A percentile compares a stretch with the other conserved stretches of the same genome.
phyloP scores from a whole-genome alignment of 2,329 filamentous ascomycete species.

The Cladorrhinum sp. region DNA sequence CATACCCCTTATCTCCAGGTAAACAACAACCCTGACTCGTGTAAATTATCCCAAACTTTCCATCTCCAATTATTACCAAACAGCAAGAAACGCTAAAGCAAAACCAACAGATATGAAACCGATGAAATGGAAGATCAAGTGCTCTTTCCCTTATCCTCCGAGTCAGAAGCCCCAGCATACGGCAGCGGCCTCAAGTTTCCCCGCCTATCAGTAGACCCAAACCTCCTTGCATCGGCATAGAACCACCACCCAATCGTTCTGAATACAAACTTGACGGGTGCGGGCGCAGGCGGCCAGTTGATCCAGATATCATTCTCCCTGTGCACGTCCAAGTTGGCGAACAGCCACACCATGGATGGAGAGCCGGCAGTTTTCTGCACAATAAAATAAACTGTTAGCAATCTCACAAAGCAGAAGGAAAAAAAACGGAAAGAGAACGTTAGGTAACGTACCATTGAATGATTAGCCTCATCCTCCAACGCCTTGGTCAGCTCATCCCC shows the following conservation, averaged over 20 bases:
- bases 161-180: conserved; percentile 27
- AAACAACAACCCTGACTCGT: too few species aligned
- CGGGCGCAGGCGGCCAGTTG: conserved; percentile 26
- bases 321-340: conserved; percentile 26
- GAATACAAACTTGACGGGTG: conserved; percentile 22
- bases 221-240: conserved; percentile 27
- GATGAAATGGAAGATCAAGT: neutral
- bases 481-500: conserved; percentile 15
- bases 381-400: too few species aligned
- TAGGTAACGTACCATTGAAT: conserved; percentile 26
- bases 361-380: conserved; percentile 25
- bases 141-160: neutral
- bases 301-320: conserved; percentile 35
- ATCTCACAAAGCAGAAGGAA: neutral
- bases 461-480: conserved; percentile 21
- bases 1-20: too few species aligned
- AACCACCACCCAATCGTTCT: conserved; percentile 24
- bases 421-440: too few species aligned
- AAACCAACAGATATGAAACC: neutral
- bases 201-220: conserved; percentile 27
- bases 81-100: too few species aligned
- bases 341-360: conserved; percentile 21
- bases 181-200: conserved; percentile 26
- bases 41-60: too few species aligned
- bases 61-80: too few species aligned